A percentile compares a stretch with the other conserved stretches of the same genome.
phyloP scores from a whole-genome alignment of 352 stramenopile species.

The Globisporangium paroecandrum region DNA sequence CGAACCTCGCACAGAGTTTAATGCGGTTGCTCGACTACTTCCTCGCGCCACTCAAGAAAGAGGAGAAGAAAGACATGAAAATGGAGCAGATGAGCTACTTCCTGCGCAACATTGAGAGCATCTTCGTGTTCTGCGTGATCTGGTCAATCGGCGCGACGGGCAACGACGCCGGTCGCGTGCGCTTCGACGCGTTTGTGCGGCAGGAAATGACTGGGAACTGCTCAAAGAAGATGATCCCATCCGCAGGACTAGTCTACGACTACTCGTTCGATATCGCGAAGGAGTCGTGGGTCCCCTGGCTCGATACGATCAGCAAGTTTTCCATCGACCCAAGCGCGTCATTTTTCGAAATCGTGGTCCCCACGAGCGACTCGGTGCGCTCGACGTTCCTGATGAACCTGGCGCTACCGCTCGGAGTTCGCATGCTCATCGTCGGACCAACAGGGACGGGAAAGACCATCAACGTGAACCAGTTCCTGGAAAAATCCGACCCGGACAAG shows the following conservation, averaged over 20 bases:
- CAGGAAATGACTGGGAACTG: conserved; percentile 71
- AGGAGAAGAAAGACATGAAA: conserved; percentile 85
- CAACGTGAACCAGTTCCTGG: conserved; percentile 91
- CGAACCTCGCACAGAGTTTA: conserved; percentile 87
- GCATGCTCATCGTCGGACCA: conserved; percentile 92
- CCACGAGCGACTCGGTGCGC: conserved; percentile 91
- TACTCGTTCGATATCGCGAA: conserved; percentile 85
- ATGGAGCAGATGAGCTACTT: conserved; percentile 66
- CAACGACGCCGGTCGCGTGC: conserved; percentile 76
- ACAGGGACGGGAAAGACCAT: conserved; percentile 95
- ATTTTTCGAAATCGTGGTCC: conserved; percentile 92
- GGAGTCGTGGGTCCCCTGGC: conserved; percentile 87
- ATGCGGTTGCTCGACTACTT: conserved; percentile 92
- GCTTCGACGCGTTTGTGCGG: conserved; percentile 87
- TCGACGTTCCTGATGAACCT: conserved; percentile 92
- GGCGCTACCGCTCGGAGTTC: conserved; percentile 72
- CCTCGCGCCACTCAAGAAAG: conserved; percentile 74
- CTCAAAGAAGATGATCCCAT: conserved; percentile 53
- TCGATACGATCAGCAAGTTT: conserved; percentile 87
- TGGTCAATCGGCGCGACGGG: conserved; percentile 91
- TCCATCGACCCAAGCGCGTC: conserved; percentile 64
- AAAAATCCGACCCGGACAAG: conserved; percentile 83
- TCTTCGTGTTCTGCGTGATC: conserved; percentile 92
- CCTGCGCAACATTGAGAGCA: conserved; percentile 73
- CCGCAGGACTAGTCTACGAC: conserved; percentile 81